Base-by-base conservation (phyloP, 257 asterid genomes). In the Paulownia fortunei region DNA sequence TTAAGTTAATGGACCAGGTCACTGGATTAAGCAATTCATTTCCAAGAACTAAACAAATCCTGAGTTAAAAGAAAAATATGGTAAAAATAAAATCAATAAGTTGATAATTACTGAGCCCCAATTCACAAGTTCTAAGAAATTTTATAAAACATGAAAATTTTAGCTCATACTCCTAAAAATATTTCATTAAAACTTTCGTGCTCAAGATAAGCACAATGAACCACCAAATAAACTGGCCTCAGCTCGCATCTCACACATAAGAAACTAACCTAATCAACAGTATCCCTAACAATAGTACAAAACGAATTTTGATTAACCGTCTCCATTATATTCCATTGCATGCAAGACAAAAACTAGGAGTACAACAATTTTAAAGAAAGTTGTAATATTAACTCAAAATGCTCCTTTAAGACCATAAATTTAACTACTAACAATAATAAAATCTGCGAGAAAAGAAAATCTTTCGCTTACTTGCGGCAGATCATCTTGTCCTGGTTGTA, bases 401-500 rank as follows among this genome's bases (percentile, higher is more conserved):
- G 24, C 8, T 5, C 30, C 19, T 26, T n/a, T 21, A 0, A 0
- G 8, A 23, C 15, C 8, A 46, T 21, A 36, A 19, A 44, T 55
- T 37, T 8, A 42, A 39, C 5, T 9, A 30, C 2, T 5, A 44
- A 30, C 13, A 70, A 3, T 0, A 9, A 36, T 19, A 3, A 19
- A 16, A 18, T 64, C 0, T 0, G 8, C 2, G 15, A 19, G 8
- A 46, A 74, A n/a, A 27, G 1, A 21, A 51, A 64, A 8, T 5
- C 7, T 2, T 3, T 32, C n/a, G 7, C 87, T 79, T 81, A 89
- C 94, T 89, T 90, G 87, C 95, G 95, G 83, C 92, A 88, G 66
- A 90, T 90, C 86, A 85, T 90, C 84, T 89, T 88, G 23, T 89
- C 92, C 83, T 84, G 89, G 64, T 88, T 86, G 68, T 84, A 89